Evolutionary conservation across 2,329 filamentous ascomycete genomes (phyloP), one percentile per base, ranked within the genome.

Genomic region (Fusarium dlaminii): DNA sequence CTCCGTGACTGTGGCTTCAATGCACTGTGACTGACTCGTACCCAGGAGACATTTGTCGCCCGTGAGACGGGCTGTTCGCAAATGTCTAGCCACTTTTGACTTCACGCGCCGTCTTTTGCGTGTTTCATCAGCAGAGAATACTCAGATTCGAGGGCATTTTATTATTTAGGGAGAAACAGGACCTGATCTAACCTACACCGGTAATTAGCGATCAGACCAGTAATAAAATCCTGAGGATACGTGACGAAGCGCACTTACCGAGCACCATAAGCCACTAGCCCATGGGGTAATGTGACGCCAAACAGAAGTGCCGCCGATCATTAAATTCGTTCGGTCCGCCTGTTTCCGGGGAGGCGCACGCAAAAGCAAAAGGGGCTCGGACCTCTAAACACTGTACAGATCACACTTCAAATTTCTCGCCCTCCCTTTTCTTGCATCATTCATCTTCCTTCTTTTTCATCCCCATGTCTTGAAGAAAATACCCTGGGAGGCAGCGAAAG

Each of bases 91-190:
- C 11, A 24, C n/a, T 17, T 14, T 18, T 14, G 17, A 8, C 12
- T 24, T 1, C 3, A 5, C 10, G 6, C 6, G 22, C 4, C 8
- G 3, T 1, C 22, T 24, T 1, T 7, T 7, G 8, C 4, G 8
- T n/a, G 5, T 18, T 13, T 12, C 6, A 27, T 34, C 17, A 34
- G n/a, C 12, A 14, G 9, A 20, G 8, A 52, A 11, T 20, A 3
- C 8, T 9, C 22, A 18, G 1, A 3, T 5, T 5, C 7, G 8
- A 18, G 10, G 8, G 6, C 3, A 24, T 10, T 24, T 24, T 5
- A 20, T 27, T 3, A 3, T 9, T 15, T 4, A 52, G 18, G 1
- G 6, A 14, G 9, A 11, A 7, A 17, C n/a, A 20, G 6, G 9
- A 11, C 12, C 6, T 52, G 12, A 27, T 15, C 13, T 5, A 29